Percentiles rank a stretch among this genome's conserved stretches.
phyloP scores from a whole-genome alignment of 75 land plant species.

The Pinus albicaulis region DNA sequence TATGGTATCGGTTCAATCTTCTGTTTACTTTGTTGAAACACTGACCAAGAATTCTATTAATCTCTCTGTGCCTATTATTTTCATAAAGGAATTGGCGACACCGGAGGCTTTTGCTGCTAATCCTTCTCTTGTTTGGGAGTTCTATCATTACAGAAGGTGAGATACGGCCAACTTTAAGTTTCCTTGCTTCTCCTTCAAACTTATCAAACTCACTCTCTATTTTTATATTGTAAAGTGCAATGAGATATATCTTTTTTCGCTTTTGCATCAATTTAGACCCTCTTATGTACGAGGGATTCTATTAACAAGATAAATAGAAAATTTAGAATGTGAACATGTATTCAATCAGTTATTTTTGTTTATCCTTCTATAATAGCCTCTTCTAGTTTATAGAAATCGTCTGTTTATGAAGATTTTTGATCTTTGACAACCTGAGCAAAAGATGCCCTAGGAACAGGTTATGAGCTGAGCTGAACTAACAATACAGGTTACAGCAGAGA shows the following conservation, averaged over 20 bases:
- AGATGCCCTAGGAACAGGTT: too few species aligned
- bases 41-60: neutral
- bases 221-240: neutral
- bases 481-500: too few species aligned
- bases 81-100: conserved; percentile 44
- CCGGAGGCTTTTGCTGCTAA: conserved; percentile 46
- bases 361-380: neutral
- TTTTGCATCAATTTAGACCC: conserved; percentile 1
- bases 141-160: conserved; percentile 52
- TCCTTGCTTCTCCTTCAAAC: neutral
- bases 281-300: neutral
- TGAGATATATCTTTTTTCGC: neutral
- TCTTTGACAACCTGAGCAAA: neutral
- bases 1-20: conserved; percentile 24
- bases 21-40: conserved; percentile 6
- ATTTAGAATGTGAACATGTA: neutral
- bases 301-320: neutral
- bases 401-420: neutral
- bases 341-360: neutral
- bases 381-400: neutral
- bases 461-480: too few species aligned
- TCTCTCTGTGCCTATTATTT: conserved; percentile 6
- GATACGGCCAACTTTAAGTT: neutral
- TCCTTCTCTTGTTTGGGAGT: conserved; percentile 58
- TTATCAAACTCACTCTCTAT: neutral